phyloP scores from a whole-genome alignment of 805 yeast genomes.

The Hanseniaspora meyeri region DNA sequence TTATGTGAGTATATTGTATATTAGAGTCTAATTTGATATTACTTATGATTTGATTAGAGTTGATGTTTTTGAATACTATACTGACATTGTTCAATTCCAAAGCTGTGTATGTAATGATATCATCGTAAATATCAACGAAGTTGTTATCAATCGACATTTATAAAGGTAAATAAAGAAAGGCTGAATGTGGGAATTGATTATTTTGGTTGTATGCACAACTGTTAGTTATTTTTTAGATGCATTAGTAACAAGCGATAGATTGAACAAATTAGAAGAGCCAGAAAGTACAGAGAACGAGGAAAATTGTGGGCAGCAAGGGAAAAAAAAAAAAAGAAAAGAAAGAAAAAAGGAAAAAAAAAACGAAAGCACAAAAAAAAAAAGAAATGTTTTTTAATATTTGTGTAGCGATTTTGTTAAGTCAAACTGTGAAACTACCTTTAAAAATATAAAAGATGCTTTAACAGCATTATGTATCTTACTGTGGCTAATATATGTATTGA shows the following conservation, averaged over 20 bases:
- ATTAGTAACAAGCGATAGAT: too few relatives aligned
- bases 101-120: constrained; percentile 49
- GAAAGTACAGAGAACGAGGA: neutral
- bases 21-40: neutral
- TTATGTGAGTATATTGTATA: neutral
- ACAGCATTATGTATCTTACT: too few relatives aligned
- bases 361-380: neutral
- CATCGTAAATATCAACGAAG: constrained; percentile 37
- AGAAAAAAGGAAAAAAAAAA: neutral
- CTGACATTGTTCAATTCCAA: constrained; percentile 62
- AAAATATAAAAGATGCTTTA: too few relatives aligned
- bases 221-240: too few relatives aligned
- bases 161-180: neutral
- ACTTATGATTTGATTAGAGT: constrained; percentile 25
- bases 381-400: neutral
- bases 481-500: too few relatives aligned
- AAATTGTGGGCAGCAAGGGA: too few relatives aligned
- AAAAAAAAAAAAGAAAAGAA: neutral
- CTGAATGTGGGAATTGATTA: neutral
- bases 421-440: neutral
- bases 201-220: neutral
- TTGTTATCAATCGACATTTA: neutral
- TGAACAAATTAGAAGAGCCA: neutral
- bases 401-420: neutral
- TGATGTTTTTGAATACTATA: constrained; percentile 48